Conservation (phyloP, 345 rosid genomes). For the Gossypium australe region DNA sequence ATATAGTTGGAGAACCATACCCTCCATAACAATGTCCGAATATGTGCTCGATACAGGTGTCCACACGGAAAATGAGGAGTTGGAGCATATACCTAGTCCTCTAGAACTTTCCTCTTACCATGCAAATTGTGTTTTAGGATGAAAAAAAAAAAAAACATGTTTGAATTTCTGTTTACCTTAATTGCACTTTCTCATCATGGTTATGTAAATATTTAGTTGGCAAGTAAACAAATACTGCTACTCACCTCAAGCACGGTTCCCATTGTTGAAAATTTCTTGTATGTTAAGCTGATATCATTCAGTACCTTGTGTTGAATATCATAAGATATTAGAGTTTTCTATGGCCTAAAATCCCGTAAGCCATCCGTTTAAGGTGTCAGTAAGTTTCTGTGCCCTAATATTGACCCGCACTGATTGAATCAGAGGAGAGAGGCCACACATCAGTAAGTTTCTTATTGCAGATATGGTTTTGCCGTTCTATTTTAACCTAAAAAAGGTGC, state of each 20-base stretch:
- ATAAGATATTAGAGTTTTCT: not conserved
- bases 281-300: not conserved
- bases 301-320: not conserved
- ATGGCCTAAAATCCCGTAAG: not conserved
- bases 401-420: too few species aligned
- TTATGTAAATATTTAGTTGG: not conserved
- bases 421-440: too few species aligned
- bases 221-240: not conserved
- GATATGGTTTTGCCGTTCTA: too few species aligned
- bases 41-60: not conserved
- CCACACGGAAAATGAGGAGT: not conserved
- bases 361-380: too few species aligned
- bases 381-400: too few species aligned
- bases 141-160: not conserved
- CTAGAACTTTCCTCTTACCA: not conserved
- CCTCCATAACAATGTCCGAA: not conserved
- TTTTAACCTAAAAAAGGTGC: too few species aligned
- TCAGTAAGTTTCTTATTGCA: too few species aligned
- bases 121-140: conserved; percentile 2
- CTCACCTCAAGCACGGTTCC: not conserved
- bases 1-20: not conserved
- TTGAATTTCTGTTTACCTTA: not conserved
- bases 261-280: not conserved
- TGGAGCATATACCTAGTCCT: not conserved
- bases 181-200: not conserved